Percentiles rank a stretch among this genome's conserved stretches.
Evolutionary conservation across 2,329 filamentous ascomycete genomes (phyloP).

Genomic region (Sporothrix protearum): DNA sequence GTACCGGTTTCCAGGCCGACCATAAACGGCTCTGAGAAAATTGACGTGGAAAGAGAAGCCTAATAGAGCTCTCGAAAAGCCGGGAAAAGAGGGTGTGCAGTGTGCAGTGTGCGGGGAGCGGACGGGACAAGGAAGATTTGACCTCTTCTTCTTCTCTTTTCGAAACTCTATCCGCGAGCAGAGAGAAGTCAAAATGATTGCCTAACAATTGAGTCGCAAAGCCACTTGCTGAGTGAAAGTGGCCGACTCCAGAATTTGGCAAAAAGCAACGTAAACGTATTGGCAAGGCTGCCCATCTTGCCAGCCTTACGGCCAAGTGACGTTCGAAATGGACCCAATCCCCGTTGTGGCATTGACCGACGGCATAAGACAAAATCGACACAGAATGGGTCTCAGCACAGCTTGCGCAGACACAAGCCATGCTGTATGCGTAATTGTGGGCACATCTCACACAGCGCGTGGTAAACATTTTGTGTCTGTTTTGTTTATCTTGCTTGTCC

Average conservation of each 20-base stretch:
- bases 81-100: background rate
- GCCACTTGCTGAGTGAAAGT: background rate
- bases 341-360: background rate
- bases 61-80: background rate
- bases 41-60: background rate
- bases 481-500: background rate
- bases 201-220: background rate
- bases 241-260: background rate
- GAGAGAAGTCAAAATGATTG: background rate
- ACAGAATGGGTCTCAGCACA: slow-evolving; percentile 5
- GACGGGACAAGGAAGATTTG: slow-evolving; percentile 2
- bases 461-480: background rate
- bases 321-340: background rate
- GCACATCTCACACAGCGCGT: background rate
- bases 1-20: slow-evolving; percentile 19
- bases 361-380: background rate
- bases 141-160: background rate
- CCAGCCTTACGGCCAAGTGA: background rate
- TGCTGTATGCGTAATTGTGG: background rate
- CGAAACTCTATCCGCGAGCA: background rate
- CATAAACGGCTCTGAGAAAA: background rate
- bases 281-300: slow-evolving; percentile 4
- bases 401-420: background rate
- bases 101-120: background rate
- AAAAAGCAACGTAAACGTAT: no score